Evolutionary conservation across 352 stramenopile species (phyloP).

Genomic region (Pelagophyceae sp.): DNA sequence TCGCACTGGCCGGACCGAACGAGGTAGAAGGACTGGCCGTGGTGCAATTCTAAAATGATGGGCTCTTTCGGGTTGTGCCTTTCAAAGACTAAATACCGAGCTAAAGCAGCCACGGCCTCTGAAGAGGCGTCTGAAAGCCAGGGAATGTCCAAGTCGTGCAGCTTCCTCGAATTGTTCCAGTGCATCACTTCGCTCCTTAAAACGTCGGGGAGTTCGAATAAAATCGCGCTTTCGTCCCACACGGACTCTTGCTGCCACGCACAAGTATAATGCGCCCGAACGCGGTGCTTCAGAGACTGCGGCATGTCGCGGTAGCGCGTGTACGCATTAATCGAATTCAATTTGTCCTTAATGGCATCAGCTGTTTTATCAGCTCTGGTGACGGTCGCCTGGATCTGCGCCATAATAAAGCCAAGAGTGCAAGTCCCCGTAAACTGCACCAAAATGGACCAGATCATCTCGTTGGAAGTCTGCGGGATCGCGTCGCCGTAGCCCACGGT

Average conservation of each 20-base stretch:
- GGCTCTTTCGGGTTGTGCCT: not conserved
- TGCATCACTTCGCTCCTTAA: constrained; percentile 25
- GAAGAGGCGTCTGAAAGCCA: not conserved
- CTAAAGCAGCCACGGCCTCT: not conserved
- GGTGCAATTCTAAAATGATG: not conserved
- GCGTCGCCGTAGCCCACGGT: constrained; percentile 30
- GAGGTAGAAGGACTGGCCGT: not conserved
- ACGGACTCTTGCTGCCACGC: constrained; percentile 19
- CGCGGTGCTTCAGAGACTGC: not conserved
- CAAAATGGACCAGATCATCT: constrained; percentile 21
- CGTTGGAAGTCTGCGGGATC: constrained; percentile 8
- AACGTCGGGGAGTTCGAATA: constrained; percentile 21
- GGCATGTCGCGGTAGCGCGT: constrained; percentile 28
- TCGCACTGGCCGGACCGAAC: not conserved
- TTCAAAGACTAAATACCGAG: not conserved
- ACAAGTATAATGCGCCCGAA: constrained; percentile 21
- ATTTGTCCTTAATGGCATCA: constrained; percentile 24
- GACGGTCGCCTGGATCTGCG: constrained; percentile 24
- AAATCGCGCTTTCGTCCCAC: constrained; percentile 29
- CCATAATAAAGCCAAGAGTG: constrained; percentile 28
- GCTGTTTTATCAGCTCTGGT: constrained; percentile 18
- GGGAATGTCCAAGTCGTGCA: not conserved
- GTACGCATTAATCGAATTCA: constrained; percentile 30
- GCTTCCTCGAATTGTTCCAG: constrained; percentile 23
- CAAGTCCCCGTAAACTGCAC: constrained; percentile 22